A percentile compares a stretch with the other conserved stretches of the same genome.
phyloP scores from a whole-genome alignment of 2,329 filamentous ascomycete species.

The Colletotrichum nymphaeae region DNA sequence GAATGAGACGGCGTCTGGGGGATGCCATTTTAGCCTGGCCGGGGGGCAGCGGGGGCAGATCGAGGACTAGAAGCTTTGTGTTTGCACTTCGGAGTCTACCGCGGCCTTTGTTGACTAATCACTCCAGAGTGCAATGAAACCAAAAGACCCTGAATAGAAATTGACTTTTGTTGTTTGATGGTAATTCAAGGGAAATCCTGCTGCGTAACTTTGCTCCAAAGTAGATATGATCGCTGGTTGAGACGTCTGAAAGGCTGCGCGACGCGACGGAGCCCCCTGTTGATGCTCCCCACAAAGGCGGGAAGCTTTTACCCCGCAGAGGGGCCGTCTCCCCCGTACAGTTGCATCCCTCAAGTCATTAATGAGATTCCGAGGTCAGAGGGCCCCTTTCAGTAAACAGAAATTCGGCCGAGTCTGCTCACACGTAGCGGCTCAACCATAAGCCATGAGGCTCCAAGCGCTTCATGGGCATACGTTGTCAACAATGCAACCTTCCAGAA shows the following conservation, averaged over 20 bases:
- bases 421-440: background rate
- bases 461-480: background rate
- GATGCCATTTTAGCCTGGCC: background rate
- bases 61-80: background rate
- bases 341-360: background rate
- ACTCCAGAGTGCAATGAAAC: background rate
- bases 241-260: background rate
- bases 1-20: constrained; percentile 26
- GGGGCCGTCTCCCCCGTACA: constrained; percentile 28
- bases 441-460: background rate
- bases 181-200: background rate
- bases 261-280: constrained; percentile 19
- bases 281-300: constrained; percentile 20
- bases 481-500: background rate
- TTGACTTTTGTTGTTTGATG: background rate
- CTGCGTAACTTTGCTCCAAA: background rate
- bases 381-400: constrained; percentile 5
- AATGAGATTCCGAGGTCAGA: constrained; percentile 9
- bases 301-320: constrained; percentile 33
- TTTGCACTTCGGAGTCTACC: background rate
- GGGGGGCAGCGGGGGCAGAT: background rate
- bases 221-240: background rate
- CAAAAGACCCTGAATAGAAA: background rate
- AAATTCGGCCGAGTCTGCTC: background rate
- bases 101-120: background rate